Conservation (phyloP, 2,329 filamentous ascomycete genomes). For the Pseudogymnoascus sp. region DNA sequence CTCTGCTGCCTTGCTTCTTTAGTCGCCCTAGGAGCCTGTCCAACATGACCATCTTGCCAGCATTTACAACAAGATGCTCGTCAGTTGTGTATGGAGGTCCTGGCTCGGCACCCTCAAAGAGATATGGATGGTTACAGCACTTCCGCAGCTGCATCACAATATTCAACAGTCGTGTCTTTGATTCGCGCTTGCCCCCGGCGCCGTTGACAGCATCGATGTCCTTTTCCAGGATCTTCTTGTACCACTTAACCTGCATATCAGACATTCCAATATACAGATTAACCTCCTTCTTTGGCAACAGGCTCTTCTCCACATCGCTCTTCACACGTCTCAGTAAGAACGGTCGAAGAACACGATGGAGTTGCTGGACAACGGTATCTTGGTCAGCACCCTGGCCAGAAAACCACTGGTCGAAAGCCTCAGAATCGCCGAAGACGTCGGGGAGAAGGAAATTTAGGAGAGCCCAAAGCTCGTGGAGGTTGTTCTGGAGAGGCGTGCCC, state of each 20-base stretch:
- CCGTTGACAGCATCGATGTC: constrained; percentile 98
- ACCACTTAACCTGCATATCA: constrained; percentile 99
- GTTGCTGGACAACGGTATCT: constrained; percentile 89
- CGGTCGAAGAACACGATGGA: constrained; percentile 85
- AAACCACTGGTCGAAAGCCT: constrained; percentile 98
- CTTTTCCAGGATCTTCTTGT: constrained; percentile 97
- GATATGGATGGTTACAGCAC: constrained; percentile 96
- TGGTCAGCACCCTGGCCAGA: constrained; percentile 83
- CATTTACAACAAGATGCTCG: constrained; percentile 86
- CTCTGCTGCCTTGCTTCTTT: constrained; percentile 77
- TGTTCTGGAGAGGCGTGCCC: constrained; percentile 94
- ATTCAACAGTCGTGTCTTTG: constrained; percentile 91
- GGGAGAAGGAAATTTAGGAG: constrained; percentile 95
- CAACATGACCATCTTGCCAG: constrained; percentile 94
- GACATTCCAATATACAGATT: constrained; percentile 98
- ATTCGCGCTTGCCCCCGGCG: constrained; percentile 90
- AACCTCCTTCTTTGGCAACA: constrained; percentile 93
- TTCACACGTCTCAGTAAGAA: constrained; percentile 96
- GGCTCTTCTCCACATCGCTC: constrained; percentile 93
- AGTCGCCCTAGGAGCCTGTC: constrained; percentile 83
- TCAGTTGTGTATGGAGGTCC: constrained; percentile 97
- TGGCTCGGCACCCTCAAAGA: constrained; percentile 95
- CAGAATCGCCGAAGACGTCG: constrained; percentile 93
- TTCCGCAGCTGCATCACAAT: constrained; percentile 99
- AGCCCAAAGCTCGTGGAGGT: constrained; percentile 95